phyloP scores from a whole-genome alignment of 2,329 filamentous ascomycete species.

The Pochonia chlamydosporia region DNA sequence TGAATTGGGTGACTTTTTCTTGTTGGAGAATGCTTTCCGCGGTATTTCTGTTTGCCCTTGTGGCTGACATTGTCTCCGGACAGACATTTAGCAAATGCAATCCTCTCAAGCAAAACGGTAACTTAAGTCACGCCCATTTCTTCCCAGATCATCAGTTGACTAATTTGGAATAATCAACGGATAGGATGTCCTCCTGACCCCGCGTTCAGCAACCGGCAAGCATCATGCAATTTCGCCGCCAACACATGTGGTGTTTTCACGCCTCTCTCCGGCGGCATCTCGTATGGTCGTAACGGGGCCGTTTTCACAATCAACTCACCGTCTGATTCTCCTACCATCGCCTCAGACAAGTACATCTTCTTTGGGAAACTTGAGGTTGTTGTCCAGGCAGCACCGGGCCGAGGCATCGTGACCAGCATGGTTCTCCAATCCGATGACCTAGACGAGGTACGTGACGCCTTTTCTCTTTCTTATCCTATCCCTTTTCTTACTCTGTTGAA shows the following conservation, averaged over 20 bases:
- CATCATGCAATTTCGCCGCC: constrained; percentile 58
- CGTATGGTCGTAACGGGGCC: constrained; percentile 23
- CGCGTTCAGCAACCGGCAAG: constrained; percentile 56
- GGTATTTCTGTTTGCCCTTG: not conserved
- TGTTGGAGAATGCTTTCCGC: constrained; percentile 1
- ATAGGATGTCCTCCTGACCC: constrained; percentile 56
- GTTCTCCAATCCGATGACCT: constrained; percentile 66
- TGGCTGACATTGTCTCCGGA: not conserved
- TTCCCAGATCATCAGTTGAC: not conserved
- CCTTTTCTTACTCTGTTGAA: too few species aligned
- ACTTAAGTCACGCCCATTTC: not conserved
- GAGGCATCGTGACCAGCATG: constrained; percentile 70
- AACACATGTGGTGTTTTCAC: constrained; percentile 44
- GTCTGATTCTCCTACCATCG: constrained; percentile 56
- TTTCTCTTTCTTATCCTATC: too few species aligned
- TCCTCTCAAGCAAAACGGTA: not conserved
- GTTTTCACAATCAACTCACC: constrained; percentile 50
- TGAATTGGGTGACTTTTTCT: too few species aligned
- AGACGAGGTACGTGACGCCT: not conserved
- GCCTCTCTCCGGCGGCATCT: constrained; percentile 16
- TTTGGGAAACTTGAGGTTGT: constrained; percentile 69
- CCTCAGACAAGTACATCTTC: constrained; percentile 74
- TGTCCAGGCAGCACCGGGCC: constrained; percentile 65
- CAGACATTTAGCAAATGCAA: not conserved
- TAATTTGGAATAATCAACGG: not conserved